Evolutionary conservation across 208 protist species (phyloP).

Genomic region (Leishmania guyanensis): DNA sequence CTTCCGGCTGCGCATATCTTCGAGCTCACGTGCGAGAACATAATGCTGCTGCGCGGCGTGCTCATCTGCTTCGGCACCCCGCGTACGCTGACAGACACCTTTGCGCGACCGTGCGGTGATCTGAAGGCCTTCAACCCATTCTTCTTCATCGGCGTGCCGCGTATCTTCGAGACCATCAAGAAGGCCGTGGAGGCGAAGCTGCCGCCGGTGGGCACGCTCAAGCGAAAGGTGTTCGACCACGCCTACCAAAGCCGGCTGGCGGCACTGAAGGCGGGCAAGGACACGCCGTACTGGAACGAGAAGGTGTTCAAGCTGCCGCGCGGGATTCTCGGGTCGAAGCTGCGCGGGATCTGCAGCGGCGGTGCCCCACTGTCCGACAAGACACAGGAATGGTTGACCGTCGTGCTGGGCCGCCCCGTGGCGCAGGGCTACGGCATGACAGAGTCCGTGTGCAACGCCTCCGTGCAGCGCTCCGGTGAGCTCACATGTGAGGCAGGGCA

Average conservation of each 20-base stretch:
- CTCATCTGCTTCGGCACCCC: constrained; percentile 81
- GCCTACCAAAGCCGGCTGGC: constrained; percentile 63
- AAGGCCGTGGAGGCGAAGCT: constrained; percentile 81
- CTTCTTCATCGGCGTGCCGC: constrained; percentile 84
- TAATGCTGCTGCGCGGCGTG: constrained; percentile 68
- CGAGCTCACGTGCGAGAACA: constrained; percentile 72
- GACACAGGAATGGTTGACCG: constrained; percentile 87
- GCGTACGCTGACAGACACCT: constrained; percentile 77
- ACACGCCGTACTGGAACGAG: constrained; percentile 87
- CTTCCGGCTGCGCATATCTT: constrained; percentile 93
- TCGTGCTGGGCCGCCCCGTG: constrained; percentile 64
- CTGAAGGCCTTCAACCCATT: constrained; percentile 77
- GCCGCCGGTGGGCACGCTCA: constrained; percentile 54
- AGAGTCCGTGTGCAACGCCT: constrained; percentile 80
- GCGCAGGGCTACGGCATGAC: constrained; percentile 92
- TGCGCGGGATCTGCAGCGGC: constrained; percentile 76
- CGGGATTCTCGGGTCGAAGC: constrained; percentile 58
- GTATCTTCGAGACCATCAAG: constrained; percentile 89
- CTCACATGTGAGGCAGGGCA: constrained; percentile 71
- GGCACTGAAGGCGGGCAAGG: constrained; percentile 68
- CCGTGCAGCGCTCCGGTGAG: constrained; percentile 70
- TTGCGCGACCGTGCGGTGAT: constrained; percentile 77
- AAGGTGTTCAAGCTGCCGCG: constrained; percentile 75
- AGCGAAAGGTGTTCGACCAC: constrained; percentile 71
- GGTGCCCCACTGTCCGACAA: constrained; percentile 80